Evolutionary conservation across 2,329 filamentous ascomycete genomes (phyloP), one percentile per base, ranked within the genome.

Genomic region (Phoma herbarum): DNA sequence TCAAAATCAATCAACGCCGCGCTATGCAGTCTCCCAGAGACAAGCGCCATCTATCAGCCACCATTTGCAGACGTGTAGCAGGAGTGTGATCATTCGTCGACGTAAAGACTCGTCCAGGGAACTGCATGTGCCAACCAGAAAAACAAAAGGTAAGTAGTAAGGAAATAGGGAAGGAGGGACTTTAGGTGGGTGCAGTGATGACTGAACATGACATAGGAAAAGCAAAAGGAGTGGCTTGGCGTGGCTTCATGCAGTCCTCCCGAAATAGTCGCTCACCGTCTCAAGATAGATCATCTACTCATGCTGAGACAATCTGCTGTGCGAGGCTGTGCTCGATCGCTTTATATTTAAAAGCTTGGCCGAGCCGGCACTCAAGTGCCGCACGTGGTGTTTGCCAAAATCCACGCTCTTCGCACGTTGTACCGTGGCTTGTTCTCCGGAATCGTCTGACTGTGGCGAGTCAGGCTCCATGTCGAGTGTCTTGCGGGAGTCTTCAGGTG

Each of bases 341-440:
- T 75, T 76, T 33, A 93, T 82, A 48, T 93, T 88, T 48, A 95
- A 79, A 50, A 94, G 77, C 76, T 87, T 90, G 11, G 90, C 90
- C 70, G 90, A 93, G 48, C 91, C 91, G 43, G 90, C 89, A 70
- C 90, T 93, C 69, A 93, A 88, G 63, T 89, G 89, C 52, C 89
- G 84, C 20, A 82, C 85, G 67, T 93, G 90, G 10, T 84, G 82
- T 68, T 83, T 86, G 57, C 86, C 85, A 48, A 90, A 81, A 60
- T 89, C 86, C 57, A 94, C 81, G 75, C 90, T 94, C 50, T 83
- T 88, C 26, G 92, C 91, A 66, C 89, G 87, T 67, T 88, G 85
- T 26, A 88, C 52, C 28, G 64, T 55, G 22, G 65, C 59, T 18
- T 73, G 64, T 65, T 76, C 66, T 7, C 20, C 46, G 4, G 51